Evolutionary conservation across 371 early-diverging fungal genomes (phyloP).

Genomic region (Lichtheimia ornata): DNA sequence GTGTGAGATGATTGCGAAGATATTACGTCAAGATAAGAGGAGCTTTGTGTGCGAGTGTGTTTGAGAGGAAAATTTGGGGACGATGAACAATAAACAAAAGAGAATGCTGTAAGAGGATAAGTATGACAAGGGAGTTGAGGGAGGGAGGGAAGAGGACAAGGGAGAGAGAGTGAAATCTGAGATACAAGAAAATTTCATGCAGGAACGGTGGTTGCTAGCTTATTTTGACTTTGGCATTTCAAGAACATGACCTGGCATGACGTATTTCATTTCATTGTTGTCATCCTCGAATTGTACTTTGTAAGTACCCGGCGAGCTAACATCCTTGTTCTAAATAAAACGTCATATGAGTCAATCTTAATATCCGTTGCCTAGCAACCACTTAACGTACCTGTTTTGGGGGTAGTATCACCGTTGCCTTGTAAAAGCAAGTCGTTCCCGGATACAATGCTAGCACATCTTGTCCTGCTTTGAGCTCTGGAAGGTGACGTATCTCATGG

Average conservation of each 20-base stretch:
- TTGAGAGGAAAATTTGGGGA: not conserved
- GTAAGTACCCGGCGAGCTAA: conserved; percentile 38
- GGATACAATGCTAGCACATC: conserved; percentile 86
- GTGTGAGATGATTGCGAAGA: not conserved
- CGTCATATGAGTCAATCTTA: not conserved
- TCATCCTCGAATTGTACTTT: conserved; percentile 72
- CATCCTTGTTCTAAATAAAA: conserved; percentile 39
- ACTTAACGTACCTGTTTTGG: conserved; percentile 65
- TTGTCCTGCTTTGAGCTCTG: conserved; percentile 64
- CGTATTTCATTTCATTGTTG: conserved; percentile 53
- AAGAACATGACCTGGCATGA: conserved; percentile 52
- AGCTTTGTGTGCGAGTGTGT: not conserved
- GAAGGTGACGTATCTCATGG: conserved; percentile 35
- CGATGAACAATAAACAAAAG: not conserved
- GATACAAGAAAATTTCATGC: conserved; percentile 2
- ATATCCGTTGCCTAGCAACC: not conserved
- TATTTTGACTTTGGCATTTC: conserved; percentile 62
- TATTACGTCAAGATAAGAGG: not conserved
- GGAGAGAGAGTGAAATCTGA: not conserved
- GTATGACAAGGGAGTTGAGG: not conserved
- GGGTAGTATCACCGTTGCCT: conserved; percentile 68
- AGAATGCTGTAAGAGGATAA: conserved; percentile 1
- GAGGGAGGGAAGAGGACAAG: not conserved
- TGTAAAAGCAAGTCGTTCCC: conserved; percentile 84
- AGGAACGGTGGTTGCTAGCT: conserved; percentile 1